Percentiles rank a stretch among this genome's conserved stretches.
These are phyloP conservation scores for Fomitopsis serialis DNA, from an alignment of 768 basidiomycete species.

Conservation along the genomic window DNA sequence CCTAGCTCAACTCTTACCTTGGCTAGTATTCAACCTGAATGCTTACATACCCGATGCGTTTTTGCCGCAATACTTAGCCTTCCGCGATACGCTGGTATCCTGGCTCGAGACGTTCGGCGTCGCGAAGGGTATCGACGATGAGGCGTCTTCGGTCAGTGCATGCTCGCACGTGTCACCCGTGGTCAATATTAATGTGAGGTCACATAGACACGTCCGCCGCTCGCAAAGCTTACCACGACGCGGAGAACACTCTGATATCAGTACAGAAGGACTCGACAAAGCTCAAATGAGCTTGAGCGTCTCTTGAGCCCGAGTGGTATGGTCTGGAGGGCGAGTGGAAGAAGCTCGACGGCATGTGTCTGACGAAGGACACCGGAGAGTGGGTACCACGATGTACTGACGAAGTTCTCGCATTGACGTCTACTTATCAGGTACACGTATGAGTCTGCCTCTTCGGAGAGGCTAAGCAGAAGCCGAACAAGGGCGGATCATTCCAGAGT, in stretches of 20 bases:
- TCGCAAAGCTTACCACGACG: constrained; percentile 55
- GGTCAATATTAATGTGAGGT: neutral
- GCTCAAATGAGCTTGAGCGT: constrained; percentile 56
- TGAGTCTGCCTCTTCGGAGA: constrained; percentile 88
- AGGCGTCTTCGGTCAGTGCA: neutral
- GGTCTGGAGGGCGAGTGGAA: constrained; percentile 91
- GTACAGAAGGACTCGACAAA: constrained; percentile 46
- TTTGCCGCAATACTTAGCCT: constrained; percentile 64
- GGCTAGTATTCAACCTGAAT: constrained; percentile 71
- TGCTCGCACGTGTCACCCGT: neutral
- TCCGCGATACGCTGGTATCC: constrained; percentile 55
- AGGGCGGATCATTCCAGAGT: constrained; percentile 67
- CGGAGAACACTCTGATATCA: constrained; percentile 53
- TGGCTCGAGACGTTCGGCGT: constrained; percentile 65
- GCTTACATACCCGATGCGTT: constrained; percentile 84
- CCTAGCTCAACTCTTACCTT: neutral
- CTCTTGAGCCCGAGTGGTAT: constrained; percentile 61
- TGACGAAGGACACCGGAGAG: constrained; percentile 86
- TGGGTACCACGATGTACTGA: constrained; percentile 38
- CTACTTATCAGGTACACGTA: constrained; percentile 72
- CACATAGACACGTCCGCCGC: constrained; percentile 53
- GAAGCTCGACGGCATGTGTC: constrained; percentile 79
- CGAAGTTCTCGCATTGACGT: neutral
- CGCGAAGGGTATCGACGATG: constrained; percentile 18
- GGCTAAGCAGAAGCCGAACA: constrained; percentile 82